Conservation (phyloP, 108 stramenopile genomes). For the Skeletonema menzelii region DNA sequence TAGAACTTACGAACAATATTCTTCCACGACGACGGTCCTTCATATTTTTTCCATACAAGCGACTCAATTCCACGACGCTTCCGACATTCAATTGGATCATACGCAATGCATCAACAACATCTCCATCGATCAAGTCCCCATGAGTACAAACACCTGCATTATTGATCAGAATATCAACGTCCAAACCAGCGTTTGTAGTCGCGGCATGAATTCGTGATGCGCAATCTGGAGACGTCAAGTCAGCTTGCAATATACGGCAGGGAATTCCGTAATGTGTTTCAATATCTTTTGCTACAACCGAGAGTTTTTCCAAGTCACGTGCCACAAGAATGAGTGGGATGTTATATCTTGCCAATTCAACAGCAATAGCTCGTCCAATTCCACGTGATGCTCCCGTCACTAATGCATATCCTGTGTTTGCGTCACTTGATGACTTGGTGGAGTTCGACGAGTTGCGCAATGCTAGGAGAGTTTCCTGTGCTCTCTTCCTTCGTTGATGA, state of each 20-base stretch:
- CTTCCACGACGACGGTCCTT: constrained; percentile 69
- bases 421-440: constrained; percentile 6
- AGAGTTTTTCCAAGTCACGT: constrained; percentile 62
- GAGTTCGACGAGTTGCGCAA: constrained; percentile 28
- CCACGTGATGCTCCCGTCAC: constrained; percentile 85
- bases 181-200: constrained; percentile 63
- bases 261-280: constrained; percentile 80
- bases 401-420: constrained; percentile 62
- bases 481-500: constrained; percentile 30
- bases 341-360: constrained; percentile 81
- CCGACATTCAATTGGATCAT: constrained; percentile 75
- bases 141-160: constrained; percentile 77
- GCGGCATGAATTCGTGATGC: constrained; percentile 67
- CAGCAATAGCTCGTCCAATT: constrained; percentile 81
- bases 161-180: constrained; percentile 81
- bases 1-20: constrained; percentile 79
- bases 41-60: constrained; percentile 83
- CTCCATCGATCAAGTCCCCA: constrained; percentile 59
- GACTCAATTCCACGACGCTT: constrained; percentile 56
- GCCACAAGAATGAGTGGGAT: constrained; percentile 87
- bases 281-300: constrained; percentile 69
- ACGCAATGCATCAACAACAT: constrained; percentile 32
- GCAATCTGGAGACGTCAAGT: constrained; percentile 62
- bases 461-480: constrained; percentile 47
- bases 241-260: constrained; percentile 75